Evolutionary conservation across 1,284 basidiomycete genomes (phyloP).

Genomic region (Inonotus hispidus): DNA sequence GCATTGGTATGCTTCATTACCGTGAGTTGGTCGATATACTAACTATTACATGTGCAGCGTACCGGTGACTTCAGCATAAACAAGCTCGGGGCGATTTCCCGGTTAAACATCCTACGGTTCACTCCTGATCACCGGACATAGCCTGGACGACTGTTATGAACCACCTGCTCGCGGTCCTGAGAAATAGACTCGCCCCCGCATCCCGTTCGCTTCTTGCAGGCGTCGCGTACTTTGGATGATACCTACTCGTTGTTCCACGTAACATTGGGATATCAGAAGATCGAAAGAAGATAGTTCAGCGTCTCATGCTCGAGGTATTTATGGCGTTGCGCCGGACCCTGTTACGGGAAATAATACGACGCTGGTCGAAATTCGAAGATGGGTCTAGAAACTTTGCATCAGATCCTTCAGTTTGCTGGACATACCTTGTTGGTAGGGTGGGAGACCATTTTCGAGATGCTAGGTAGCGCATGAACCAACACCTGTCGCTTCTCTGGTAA

Average conservation of each 20-base stretch:
- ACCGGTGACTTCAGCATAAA: constrained; percentile 83
- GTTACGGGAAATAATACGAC: constrained; percentile 40
- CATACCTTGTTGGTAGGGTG: constrained; percentile 90
- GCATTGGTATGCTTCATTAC: constrained; percentile 51
- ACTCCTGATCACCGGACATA: constrained; percentile 71
- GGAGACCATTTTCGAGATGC: constrained; percentile 89
- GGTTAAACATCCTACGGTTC: constrained; percentile 82
- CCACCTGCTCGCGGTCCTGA: constrained; percentile 74
- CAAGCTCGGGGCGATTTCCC: constrained; percentile 75
- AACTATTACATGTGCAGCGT: constrained; percentile 37
- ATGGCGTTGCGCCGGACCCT: constrained; percentile 58
- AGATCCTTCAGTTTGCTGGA: constrained; percentile 85
- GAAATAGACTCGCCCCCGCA: constrained; percentile 64
- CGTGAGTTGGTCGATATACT: not conserved
- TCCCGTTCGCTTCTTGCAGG: constrained; percentile 82
- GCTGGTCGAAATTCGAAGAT: constrained; percentile 77
- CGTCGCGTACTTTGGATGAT: constrained; percentile 80
- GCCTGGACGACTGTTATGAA: constrained; percentile 81
- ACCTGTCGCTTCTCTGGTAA: constrained; percentile 33
- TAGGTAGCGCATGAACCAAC: constrained; percentile 71
- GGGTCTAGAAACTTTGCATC: constrained; percentile 84
- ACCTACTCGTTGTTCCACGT: constrained; percentile 70
- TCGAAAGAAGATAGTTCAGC: constrained; percentile 68
- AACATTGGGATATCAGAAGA: constrained; percentile 59
- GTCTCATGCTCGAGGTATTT: constrained; percentile 78